Conservation (phyloP, 352 stramenopile species). For the Phytopythium oedochilum region DNA sequence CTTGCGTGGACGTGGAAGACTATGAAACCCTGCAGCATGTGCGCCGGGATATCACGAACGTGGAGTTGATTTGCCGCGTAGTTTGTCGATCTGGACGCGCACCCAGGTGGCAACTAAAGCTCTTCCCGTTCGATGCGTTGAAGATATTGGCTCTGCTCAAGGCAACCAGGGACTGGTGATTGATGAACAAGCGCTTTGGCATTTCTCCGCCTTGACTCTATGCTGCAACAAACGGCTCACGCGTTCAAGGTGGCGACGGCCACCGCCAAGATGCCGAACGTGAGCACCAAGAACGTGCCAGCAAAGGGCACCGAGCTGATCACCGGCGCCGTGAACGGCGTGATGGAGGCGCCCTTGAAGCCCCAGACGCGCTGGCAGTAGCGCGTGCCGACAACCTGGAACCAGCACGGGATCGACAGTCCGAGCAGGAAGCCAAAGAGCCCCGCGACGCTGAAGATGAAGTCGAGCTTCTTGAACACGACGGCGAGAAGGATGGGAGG, state of each 20-base stretch:
- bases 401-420: constrained; percentile 78
- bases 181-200: no score
- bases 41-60: no score
- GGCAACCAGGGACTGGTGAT: no score
- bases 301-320: constrained; percentile 69
- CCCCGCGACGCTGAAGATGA: constrained; percentile 75
- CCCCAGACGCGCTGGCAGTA: constrained; percentile 76
- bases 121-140: no score
- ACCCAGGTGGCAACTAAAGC: no score
- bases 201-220: no score
- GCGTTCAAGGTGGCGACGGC: constrained; percentile 59
- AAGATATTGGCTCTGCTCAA: no score
- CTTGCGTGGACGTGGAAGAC: background rate
- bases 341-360: constrained; percentile 60
- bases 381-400: constrained; percentile 76
- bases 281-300: constrained; percentile 50
- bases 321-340: constrained; percentile 56
- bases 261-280: constrained; percentile 62
- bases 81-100: no score
- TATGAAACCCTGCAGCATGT: no score
- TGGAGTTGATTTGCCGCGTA: no score
- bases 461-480: constrained; percentile 86
- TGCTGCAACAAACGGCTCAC: constrained; percentile 11
- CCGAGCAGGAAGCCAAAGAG: constrained; percentile 78
- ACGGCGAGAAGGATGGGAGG: constrained; percentile 72